Conservation (phyloP, 768 basidiomycete genomes). For the Leccinellum albellum region DNA sequence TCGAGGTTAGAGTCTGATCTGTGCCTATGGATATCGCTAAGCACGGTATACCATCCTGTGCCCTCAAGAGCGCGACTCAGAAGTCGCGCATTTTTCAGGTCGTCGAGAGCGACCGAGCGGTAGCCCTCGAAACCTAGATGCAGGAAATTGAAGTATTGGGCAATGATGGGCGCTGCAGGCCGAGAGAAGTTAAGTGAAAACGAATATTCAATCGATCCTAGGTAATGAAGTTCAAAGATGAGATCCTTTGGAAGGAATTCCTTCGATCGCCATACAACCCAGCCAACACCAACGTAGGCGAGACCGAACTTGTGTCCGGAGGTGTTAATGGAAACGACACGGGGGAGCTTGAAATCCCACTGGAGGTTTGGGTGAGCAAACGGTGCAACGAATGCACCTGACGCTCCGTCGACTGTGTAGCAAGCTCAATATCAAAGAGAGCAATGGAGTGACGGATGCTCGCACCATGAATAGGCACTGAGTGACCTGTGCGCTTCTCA, state of each 20-base stretch:
- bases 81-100: conserved; percentile 61
- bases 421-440: not conserved
- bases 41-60: conserved; percentile 47
- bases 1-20: conserved; percentile 33
- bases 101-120: conserved; percentile 42
- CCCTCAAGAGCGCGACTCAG: conserved; percentile 60
- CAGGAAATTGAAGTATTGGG: conserved; percentile 61
- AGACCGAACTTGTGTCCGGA: conserved; percentile 64
- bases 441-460: conserved; percentile 23
- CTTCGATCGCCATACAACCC: conserved; percentile 60
- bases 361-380: conserved; percentile 50
- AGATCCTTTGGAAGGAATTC: conserved; percentile 62
- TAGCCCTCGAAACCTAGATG: conserved; percentile 58
- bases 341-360: conserved; percentile 61
- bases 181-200: conserved; percentile 64
- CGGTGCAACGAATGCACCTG: conserved; percentile 60
- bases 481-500: conserved; percentile 42
- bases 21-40: conserved; percentile 54
- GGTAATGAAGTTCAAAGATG: conserved; percentile 59
- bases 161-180: conserved; percentile 57
- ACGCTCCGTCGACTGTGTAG: conserved; percentile 50
- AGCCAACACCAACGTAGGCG: conserved; percentile 57
- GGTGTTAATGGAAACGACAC: conserved; percentile 57
- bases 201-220: conserved; percentile 66
- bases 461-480: conserved; percentile 41